Conservation (phyloP, 768 basidiomycete species). For the Naganishia vishniacii region DNA sequence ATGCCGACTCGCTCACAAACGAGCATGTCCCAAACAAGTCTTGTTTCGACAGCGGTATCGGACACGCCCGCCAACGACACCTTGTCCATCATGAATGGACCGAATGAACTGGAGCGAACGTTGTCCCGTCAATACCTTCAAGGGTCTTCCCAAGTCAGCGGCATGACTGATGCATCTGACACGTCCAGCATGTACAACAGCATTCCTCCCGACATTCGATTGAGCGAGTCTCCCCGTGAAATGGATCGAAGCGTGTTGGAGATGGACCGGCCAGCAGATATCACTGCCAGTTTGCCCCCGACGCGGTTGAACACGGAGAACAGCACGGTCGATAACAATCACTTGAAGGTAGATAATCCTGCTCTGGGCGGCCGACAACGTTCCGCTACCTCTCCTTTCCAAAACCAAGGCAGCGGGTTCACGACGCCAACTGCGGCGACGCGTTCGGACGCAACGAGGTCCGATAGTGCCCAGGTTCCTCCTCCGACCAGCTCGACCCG, state of each 20-base stretch:
- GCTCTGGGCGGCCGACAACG: conserved; percentile 11
- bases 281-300: conserved; percentile 59
- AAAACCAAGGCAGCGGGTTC: background rate
- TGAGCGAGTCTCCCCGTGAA: conserved; percentile 55
- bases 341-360: background rate
- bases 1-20: background rate
- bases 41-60: conserved; percentile 16
- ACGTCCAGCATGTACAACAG: conserved; percentile 12
- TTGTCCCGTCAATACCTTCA: conserved; percentile 14
- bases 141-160: conserved; percentile 28
- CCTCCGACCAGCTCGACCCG: conserved; percentile 18
- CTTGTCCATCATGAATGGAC: background rate
- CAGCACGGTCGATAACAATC: conserved; percentile 1
- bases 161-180: conserved; percentile 22
- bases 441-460: background rate
- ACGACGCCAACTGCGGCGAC: background rate
- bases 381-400: conserved; percentile 19
- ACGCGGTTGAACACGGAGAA: conserved; percentile 35
- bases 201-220: conserved; percentile 26
- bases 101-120: background rate
- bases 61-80: background rate
- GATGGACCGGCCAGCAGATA: conserved; percentile 69
- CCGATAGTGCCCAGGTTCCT: conserved; percentile 2
- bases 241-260: conserved; percentile 66
- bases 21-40: conserved; percentile 6